Base-by-base conservation (phyloP, 495 filamentous ascomycete species). In the Chaetomidium leptoderma region DNA sequence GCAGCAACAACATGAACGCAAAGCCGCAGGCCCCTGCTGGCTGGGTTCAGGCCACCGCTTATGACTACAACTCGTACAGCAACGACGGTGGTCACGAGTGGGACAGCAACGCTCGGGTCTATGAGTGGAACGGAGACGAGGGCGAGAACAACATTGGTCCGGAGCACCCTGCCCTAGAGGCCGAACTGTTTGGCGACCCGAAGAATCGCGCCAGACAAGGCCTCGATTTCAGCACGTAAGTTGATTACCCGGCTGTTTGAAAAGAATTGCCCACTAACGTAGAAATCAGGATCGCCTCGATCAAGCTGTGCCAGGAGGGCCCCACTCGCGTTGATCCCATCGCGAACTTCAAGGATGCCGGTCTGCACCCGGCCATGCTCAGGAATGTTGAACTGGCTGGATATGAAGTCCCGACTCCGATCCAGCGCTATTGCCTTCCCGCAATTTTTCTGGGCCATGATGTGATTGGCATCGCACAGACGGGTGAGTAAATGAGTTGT, bases 131-230 rank as follows among this genome's bases (percentile, higher is more conserved):
- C 10, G 89, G 89, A 2, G 90, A 95, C 5, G 86, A 78, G 59
- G 93, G 92, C 11, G 92, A 78, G 59, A 93, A 91, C 11, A 91
- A 98, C 50, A 74, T 97, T 47, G 91, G 85, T 29, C 93, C 92
- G 5, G 71, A 70, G 37, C 74, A 82, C 60, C 71, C 77, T 0
- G 79, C 80, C 37, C 81, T 98, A 0, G 91, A 98, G 73, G 46
- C 77, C 7, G 69, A 83, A 61, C 82, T 97, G 6, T 98, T 93
- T 64, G 79, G 82, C 6, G 68, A 73, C 11, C 58, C 78, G 52
- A 52, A 73, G 59, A 45, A 67, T 33, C 68, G 76, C 45, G 57
- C 60, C 13, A 60, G 65, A 19, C 63, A 69, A 3, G 72, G 78
- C 5, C 70, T 81, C 33, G 72, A 80, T 29, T 79, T 84, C 62